phyloP scores from a whole-genome alignment of 2,329 filamentous ascomycete genomes.

The Phialophora verrucosa region DNA sequence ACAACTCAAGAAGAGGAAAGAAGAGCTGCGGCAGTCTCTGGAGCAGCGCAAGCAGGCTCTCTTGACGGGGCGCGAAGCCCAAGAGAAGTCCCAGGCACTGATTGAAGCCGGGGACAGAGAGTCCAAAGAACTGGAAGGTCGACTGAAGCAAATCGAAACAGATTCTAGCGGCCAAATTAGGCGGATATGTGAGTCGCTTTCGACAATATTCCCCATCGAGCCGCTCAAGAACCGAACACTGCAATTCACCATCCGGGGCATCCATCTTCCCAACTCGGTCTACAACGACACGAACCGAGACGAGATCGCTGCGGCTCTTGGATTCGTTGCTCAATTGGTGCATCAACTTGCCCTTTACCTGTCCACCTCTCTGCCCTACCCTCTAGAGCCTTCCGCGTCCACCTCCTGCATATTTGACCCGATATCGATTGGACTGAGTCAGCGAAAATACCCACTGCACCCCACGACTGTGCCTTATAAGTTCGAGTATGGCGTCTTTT shows the following conservation, averaged over 20 bases:
- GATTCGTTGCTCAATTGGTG: constrained; percentile 77
- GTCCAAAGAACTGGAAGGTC: constrained; percentile 23
- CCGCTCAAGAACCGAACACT: constrained; percentile 69
- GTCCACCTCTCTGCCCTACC: constrained; percentile 77
- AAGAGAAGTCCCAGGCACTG: constrained; percentile 13
- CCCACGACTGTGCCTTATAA: constrained; percentile 77
- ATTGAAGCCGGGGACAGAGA: constrained; percentile 21
- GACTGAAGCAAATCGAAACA: constrained; percentile 50
- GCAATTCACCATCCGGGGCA: constrained; percentile 79
- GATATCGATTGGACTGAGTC: constrained; percentile 61
- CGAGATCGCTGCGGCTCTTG: constrained; percentile 77
- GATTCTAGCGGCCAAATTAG: constrained; percentile 83
- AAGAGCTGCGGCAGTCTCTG: constrained; percentile 53
- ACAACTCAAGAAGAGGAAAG: constrained; percentile 43
- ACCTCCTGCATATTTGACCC: constrained; percentile 77
- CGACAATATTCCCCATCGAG: constrained; percentile 78
- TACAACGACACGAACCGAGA: constrained; percentile 75
- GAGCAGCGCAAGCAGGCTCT: constrained; percentile 39
- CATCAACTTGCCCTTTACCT: constrained; percentile 83
- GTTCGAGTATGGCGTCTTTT: constrained; percentile 94
- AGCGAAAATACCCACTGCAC: constrained; percentile 81
- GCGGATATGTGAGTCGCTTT: constrained; percentile 83
- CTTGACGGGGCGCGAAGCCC: constrained; percentile 20
- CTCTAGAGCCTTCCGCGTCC: constrained; percentile 73
- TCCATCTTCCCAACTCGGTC: constrained; percentile 79